Percentiles rank a stretch among this genome's conserved stretches.
These are phyloP conservation scores for Picochlorum sp. DNA, from an alignment of 139 green algal species.

Conservation along the genomic window DNA sequence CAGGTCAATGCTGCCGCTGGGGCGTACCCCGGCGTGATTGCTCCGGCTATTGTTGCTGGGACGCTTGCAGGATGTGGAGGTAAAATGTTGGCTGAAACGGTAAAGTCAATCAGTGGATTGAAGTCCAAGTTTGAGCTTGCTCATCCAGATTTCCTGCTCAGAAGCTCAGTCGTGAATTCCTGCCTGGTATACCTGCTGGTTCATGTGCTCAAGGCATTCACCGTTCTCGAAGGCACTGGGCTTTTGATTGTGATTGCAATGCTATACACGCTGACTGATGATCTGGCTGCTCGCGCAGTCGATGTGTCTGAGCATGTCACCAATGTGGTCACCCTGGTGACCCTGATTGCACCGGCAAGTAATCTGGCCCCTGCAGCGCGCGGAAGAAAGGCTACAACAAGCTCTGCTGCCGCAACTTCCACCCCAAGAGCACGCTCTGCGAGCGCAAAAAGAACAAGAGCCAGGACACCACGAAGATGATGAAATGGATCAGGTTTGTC, in stretches of 20 bases:
- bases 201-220: constrained; percentile 1
- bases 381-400: background rate
- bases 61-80: constrained; percentile 5
- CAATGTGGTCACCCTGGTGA: constrained; percentile 9
- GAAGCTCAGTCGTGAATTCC: background rate
- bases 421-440: background rate
- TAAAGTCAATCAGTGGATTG: constrained; percentile 1
- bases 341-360: constrained; percentile 3
- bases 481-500: too few relatives aligned
- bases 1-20: constrained; percentile 5
- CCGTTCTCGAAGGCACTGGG: background rate
- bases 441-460: too few relatives aligned
- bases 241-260: constrained; percentile 1
- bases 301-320: constrained; percentile 1
- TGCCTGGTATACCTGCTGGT: background rate
- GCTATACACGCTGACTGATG: background rate
- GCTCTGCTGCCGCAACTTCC: background rate
- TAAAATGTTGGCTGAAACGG: constrained; percentile 6
- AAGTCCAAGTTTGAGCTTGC: constrained; percentile 2
- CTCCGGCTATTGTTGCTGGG: constrained; percentile 7
- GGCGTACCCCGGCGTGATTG: constrained; percentile 4
- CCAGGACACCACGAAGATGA: too few relatives aligned
- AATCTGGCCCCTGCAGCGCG: background rate
- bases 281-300: background rate
- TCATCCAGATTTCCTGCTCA: background rate